These are phyloP conservation scores for Xerocomus minutiporus DNA, from an alignment of 1,284 basidiomycete species.

Conservation along the genomic window DNA sequence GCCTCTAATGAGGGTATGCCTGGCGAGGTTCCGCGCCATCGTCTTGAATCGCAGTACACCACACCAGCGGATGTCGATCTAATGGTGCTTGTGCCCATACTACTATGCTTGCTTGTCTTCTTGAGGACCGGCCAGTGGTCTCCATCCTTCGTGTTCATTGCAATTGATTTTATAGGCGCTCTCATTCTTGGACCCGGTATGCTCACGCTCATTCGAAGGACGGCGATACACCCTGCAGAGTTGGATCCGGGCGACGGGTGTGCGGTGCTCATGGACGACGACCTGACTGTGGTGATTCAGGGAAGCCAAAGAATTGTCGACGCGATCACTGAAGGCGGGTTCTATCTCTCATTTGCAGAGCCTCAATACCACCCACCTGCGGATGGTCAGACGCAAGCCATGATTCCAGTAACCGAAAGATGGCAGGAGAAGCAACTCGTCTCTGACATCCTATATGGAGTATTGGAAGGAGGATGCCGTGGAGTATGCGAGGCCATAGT, in stretches of 20 bases:
- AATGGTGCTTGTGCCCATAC: conserved; percentile 15
- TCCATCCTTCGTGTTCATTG: conserved; percentile 6
- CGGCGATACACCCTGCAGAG: conserved; percentile 5
- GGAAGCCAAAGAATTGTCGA: conserved; percentile 16
- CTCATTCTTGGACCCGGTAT: conserved; percentile 15
- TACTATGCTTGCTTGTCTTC: conserved; percentile 9
- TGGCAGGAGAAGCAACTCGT: conserved; percentile 9
- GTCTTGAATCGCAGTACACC: conserved; percentile 9
- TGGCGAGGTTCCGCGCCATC: background rate
- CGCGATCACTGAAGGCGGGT: conserved; percentile 19
- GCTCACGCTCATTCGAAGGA: conserved; percentile 15
- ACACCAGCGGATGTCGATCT: conserved; percentile 14
- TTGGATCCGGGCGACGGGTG: conserved; percentile 11
- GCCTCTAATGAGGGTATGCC: background rate
- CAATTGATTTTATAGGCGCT: conserved; percentile 5
- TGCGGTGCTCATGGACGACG: conserved; percentile 19
- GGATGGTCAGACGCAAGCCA: background rate
- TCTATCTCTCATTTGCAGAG: conserved; percentile 16
- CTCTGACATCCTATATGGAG: conserved; percentile 11
- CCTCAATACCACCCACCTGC: too few species aligned
- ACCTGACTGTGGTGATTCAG: conserved; percentile 14
- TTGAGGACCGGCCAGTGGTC: conserved; percentile 8
- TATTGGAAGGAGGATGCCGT: conserved; percentile 17
- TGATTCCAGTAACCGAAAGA: background rate
- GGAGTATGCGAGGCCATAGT: conserved; percentile 15